phyloP scores from a whole-genome alignment of 352 stramenopile species.

The Thalassiosira exigua region DNA sequence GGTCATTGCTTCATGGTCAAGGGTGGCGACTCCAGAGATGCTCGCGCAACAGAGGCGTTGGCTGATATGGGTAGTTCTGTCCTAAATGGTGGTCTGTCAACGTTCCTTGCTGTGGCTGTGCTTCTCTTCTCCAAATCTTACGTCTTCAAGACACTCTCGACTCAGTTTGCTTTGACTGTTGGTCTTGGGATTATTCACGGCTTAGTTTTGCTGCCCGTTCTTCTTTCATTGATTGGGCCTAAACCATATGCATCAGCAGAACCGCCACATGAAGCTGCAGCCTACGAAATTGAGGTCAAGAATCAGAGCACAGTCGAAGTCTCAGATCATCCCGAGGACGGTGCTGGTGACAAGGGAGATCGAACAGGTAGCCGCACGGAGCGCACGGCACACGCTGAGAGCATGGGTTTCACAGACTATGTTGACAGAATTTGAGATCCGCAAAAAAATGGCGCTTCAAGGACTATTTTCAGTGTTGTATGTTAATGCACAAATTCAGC shows the following conservation, averaged over 20 bases:
- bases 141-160: slow-evolving; percentile 85
- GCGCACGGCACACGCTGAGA: too few relatives aligned
- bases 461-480: too few relatives aligned
- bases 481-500: too few relatives aligned
- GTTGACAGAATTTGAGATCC: too few relatives aligned
- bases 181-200: slow-evolving; percentile 78
- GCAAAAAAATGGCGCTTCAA: too few relatives aligned
- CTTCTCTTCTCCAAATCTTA: slow-evolving; percentile 80
- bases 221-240: slow-evolving; percentile 82
- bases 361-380: too few relatives aligned
- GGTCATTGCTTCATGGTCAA: slow-evolving; percentile 81
- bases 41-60: slow-evolving; percentile 68
- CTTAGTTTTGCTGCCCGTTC: slow-evolving; percentile 81
- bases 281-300: background rate
- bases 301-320: too few relatives aligned
- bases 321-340: too few relatives aligned
- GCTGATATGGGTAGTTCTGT: slow-evolving; percentile 85
- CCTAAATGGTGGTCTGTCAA: slow-evolving; percentile 83
- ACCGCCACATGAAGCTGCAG: background rate
- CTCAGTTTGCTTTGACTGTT: slow-evolving; percentile 85
- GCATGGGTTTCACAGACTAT: too few relatives aligned
- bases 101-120: slow-evolving; percentile 86
- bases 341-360: too few relatives aligned
- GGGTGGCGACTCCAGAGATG: slow-evolving; percentile 60
- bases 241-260: slow-evolving; percentile 67